Evolutionary conservation across 1,284 basidiomycete species (phyloP), one percentile per base, ranked within the genome.

Genomic region (Ustilago trichophora): DNA sequence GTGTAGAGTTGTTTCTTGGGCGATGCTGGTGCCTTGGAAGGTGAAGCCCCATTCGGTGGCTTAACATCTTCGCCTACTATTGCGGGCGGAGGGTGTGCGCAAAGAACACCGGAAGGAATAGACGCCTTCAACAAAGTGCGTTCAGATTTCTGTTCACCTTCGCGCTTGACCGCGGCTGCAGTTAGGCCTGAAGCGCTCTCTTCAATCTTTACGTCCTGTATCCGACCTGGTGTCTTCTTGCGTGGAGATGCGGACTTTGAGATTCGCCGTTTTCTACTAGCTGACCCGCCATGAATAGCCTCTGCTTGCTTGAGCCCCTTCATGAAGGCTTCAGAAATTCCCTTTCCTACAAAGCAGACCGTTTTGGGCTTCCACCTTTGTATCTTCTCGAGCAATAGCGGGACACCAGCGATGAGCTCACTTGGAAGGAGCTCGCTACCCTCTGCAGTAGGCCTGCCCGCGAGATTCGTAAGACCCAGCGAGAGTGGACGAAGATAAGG

Each of bases 341-440:
- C 69, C 25, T 72, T 72, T 16, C 69, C 65, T 13, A 72, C 69
- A 18, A 72, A 68, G 32, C 55, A 59, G 3, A 68, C 65, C 8
- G 53, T 57, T n/a, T 36, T 42, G 0, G 69, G 69, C 22, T 58
- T 59, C 58, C 55, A 64, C 32, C 15, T 42, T 8, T 26, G 43
- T 0, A 72, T 32, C 40, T 72, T 72, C 18, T 59, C 42, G 11
- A 72, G 41, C 32, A 74, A 16, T 5, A 59, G 2, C 6, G 64
- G 60, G 2, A 72, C 68, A 11, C 72, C 70, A 16, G 44, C 54
- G 26, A 53, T 52, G 16, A 73, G 42, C 32, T 74, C 72, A 15
- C 44, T 47, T 11, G 57, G 56, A 3, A 63, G 44, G 16, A 73
- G 35, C 41, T 73, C 70, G 24, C 32, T 46, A 2, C 66, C 62